Percentiles rank a stretch among this genome's conserved stretches.
Evolutionary conservation across 2,329 filamentous ascomycete species (phyloP).

Genomic region (Lachnellula cervina): DNA sequence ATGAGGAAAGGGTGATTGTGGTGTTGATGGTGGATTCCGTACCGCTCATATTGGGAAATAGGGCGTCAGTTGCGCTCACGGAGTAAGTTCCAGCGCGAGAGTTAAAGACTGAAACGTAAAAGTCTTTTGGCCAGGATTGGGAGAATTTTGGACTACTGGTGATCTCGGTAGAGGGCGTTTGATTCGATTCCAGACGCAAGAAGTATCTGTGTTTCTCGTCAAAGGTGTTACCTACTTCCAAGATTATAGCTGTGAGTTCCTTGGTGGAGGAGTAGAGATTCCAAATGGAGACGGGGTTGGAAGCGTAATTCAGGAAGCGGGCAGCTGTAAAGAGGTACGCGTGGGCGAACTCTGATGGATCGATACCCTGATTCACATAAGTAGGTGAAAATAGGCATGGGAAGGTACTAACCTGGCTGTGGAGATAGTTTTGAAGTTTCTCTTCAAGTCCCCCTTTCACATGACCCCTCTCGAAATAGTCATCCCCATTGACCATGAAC

Average conservation of each 20-base stretch:
- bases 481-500: conserved; percentile 54
- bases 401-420: conserved; percentile 42
- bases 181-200: conserved; percentile 39
- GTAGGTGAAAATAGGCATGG: not conserved
- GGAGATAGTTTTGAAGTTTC: conserved; percentile 59
- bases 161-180: conserved; percentile 14
- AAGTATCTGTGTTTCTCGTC: conserved; percentile 66
- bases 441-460: conserved; percentile 50
- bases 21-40: conserved; percentile 45
- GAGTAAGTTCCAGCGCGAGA: conserved; percentile 52
- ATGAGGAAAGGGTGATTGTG: conserved; percentile 59
- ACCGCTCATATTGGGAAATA: conserved; percentile 36
- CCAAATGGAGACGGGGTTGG: conserved; percentile 76
- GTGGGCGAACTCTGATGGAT: conserved; percentile 56
- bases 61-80: conserved; percentile 44
- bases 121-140: conserved; percentile 61
- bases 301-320: conserved; percentile 63
- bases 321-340: conserved; percentile 69
- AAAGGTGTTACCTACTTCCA: conserved; percentile 76
- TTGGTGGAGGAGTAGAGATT: conserved; percentile 62
- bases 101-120: conserved; percentile 75
- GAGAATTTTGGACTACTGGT: conserved; percentile 35
- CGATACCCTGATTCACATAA: conserved; percentile 44
- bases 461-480: conserved; percentile 56
- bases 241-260: conserved; percentile 57